These are phyloP conservation scores for Leishmania major DNA, from an alignment of 208 protist genomes.

Conservation along the genomic window DNA sequence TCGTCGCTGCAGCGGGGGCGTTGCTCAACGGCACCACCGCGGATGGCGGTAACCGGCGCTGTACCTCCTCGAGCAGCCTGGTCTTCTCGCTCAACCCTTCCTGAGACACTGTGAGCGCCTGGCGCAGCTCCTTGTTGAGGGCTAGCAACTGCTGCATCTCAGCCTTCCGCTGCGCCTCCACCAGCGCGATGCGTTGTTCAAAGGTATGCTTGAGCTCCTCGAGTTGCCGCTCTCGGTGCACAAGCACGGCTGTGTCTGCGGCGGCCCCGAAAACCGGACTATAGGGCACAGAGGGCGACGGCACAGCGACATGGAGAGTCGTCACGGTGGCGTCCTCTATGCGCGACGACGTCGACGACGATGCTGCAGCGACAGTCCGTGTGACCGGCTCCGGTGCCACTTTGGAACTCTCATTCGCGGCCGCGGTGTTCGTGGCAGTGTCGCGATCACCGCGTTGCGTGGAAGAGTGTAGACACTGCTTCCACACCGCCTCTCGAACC, in stretches of 20 bases:
- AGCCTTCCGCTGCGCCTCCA: constrained; percentile 43
- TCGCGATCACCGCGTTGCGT: neutral
- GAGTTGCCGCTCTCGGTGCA: constrained; percentile 36
- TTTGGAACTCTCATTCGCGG: neutral
- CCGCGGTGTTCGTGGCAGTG: neutral
- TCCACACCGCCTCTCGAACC: constrained; percentile 20
- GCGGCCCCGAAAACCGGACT: neutral
- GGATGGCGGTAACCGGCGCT: constrained; percentile 16
- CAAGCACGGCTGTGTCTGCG: constrained; percentile 16
- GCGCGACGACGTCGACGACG: neutral
- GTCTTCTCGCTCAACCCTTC: constrained; percentile 46
- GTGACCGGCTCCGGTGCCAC: neutral
- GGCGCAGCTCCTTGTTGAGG: constrained; percentile 66
- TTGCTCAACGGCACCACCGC: neutral
- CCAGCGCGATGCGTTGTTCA: constrained; percentile 46
- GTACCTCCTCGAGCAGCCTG: constrained; percentile 30
- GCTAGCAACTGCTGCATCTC: constrained; percentile 57
- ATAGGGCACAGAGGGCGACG: neutral
- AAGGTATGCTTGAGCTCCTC: constrained; percentile 48
- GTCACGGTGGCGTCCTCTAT: too few species aligned
- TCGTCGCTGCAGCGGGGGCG: neutral
- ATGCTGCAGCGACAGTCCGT: neutral
- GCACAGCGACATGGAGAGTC: too few species aligned
- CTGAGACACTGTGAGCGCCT: constrained; percentile 55
- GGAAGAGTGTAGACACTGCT: constrained; percentile 15